These are phyloP conservation scores for Madurella mycetomatis DNA, from an alignment of 2,329 filamentous ascomycete genomes.

Conservation along the genomic window DNA sequence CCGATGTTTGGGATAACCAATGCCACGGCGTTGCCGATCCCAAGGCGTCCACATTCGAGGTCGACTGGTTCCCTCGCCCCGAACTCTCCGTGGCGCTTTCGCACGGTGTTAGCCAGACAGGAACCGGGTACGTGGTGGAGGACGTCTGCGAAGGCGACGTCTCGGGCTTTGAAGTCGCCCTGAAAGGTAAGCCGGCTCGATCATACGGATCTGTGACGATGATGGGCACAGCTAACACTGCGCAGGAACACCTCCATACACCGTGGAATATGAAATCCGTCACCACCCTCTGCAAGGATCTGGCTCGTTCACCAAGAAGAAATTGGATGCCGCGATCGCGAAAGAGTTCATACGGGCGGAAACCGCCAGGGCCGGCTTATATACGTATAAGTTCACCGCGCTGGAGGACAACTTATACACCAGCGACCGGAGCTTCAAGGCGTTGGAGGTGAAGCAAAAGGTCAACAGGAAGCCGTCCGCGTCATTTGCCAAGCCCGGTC, in stretches of 20 bases:
- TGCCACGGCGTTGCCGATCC: slow-evolving; percentile 80
- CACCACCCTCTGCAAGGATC: slow-evolving; percentile 66
- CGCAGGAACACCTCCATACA: slow-evolving; percentile 71
- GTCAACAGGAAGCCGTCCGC: slow-evolving; percentile 82
- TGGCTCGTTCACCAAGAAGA: slow-evolving; percentile 61
- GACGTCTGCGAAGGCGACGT: slow-evolving; percentile 94
- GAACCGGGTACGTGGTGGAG: slow-evolving; percentile 62
- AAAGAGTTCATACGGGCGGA: slow-evolving; percentile 80
- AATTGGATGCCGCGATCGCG: slow-evolving; percentile 71
- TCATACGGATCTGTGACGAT: neutral
- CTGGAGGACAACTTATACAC: slow-evolving; percentile 85
- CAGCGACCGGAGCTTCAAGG: slow-evolving; percentile 61
- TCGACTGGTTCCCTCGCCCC: slow-evolving; percentile 83
- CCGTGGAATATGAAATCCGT: slow-evolving; percentile 74
- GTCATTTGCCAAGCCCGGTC: slow-evolving; percentile 77
- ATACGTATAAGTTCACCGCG: slow-evolving; percentile 80
- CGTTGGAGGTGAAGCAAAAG: slow-evolving; percentile 70
- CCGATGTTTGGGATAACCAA: slow-evolving; percentile 69
- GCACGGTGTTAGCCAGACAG: slow-evolving; percentile 53
- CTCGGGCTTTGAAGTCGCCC: slow-evolving; percentile 75
- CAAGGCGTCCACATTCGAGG: slow-evolving; percentile 67
- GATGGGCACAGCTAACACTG: neutral
- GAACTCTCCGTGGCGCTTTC: slow-evolving; percentile 62
- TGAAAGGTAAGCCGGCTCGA: slow-evolving; percentile 57
- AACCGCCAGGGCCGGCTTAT: slow-evolving; percentile 73